phyloP scores from a whole-genome alignment of 139 green algal species.

The Tetradesmus obliquus region DNA sequence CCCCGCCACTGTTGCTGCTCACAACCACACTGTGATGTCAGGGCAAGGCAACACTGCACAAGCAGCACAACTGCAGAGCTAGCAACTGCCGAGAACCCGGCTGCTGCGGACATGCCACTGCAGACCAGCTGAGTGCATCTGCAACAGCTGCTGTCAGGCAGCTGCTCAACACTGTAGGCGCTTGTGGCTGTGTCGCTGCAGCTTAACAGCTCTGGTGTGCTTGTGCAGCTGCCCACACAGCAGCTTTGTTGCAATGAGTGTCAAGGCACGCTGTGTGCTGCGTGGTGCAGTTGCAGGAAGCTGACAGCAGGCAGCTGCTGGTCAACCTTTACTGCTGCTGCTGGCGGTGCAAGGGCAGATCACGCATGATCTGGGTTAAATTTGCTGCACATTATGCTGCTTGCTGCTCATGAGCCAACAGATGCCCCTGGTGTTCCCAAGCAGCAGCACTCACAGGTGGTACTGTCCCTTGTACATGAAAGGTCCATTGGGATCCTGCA shows the following conservation, averaged over 20 bases:
- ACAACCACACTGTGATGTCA: background rate
- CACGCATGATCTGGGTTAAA: background rate
- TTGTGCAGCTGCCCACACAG: background rate
- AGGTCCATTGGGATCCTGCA: conserved; percentile 10
- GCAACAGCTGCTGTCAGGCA: background rate
- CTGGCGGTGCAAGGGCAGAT: background rate
- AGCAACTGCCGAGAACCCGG: background rate
- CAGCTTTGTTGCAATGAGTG: background rate
- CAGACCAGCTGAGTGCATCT: background rate
- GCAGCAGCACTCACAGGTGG: conserved; percentile 32
- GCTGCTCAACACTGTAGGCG: background rate
- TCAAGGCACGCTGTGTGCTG: background rate
- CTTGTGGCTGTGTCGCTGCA: background rate
- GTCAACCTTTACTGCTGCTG: background rate
- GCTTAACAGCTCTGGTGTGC: background rate
- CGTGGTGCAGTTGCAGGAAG: background rate
- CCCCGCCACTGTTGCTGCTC: no score
- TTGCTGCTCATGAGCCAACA: background rate
- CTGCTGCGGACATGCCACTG: background rate
- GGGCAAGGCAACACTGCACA: background rate
- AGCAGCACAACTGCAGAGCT: background rate
- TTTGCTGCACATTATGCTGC: background rate
- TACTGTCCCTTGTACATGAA: conserved; percentile 48
- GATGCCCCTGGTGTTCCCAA: background rate
- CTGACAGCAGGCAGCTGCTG: background rate